These are phyloP conservation scores for Apophysomyces sp. DNA, from an alignment of 371 early-diverging fungal genomes.

Conservation along the genomic window DNA sequence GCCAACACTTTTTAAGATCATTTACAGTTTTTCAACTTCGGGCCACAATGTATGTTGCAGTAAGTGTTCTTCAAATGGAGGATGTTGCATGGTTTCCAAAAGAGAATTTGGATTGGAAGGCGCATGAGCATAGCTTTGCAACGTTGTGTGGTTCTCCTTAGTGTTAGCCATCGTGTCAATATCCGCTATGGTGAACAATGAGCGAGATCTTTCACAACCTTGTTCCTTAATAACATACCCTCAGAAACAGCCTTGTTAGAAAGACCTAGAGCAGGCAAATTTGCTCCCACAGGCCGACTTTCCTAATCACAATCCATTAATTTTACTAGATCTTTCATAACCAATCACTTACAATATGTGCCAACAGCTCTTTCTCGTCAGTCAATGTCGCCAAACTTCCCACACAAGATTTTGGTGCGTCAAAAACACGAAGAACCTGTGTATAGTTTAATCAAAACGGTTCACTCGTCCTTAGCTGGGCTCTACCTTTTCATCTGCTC, in stretches of 20 bases:
- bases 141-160: slow-evolving; percentile 43
- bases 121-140: slow-evolving; percentile 52
- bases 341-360: slow-evolving; percentile 34
- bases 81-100: slow-evolving; percentile 55
- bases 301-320: slow-evolving; percentile 16
- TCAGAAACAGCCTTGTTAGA: slow-evolving; percentile 92
- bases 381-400: slow-evolving; percentile 59
- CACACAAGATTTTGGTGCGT: slow-evolving; percentile 83
- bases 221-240: slow-evolving; percentile 10
- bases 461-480: too few species aligned
- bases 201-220: background rate
- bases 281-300: slow-evolving; percentile 75
- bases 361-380: slow-evolving; percentile 35
- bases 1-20: background rate
- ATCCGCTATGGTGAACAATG: slow-evolving; percentile 17
- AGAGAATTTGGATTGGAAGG: slow-evolving; percentile 56
- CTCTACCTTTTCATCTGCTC: slow-evolving; percentile 91
- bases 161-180: slow-evolving; percentile 43
- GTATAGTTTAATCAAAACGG: background rate
- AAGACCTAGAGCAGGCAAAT: slow-evolving; percentile 90
- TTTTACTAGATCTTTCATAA: background rate
- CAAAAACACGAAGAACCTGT: slow-evolving; percentile 81
- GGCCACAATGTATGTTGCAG: slow-evolving; percentile 95
- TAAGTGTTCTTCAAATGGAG: slow-evolving; percentile 90
- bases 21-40: slow-evolving; percentile 87